Percentiles rank a stretch among this genome's conserved stretches.
phyloP scores from a whole-genome alignment of 768 basidiomycete species.

The Crassisporium funariophilum region DNA sequence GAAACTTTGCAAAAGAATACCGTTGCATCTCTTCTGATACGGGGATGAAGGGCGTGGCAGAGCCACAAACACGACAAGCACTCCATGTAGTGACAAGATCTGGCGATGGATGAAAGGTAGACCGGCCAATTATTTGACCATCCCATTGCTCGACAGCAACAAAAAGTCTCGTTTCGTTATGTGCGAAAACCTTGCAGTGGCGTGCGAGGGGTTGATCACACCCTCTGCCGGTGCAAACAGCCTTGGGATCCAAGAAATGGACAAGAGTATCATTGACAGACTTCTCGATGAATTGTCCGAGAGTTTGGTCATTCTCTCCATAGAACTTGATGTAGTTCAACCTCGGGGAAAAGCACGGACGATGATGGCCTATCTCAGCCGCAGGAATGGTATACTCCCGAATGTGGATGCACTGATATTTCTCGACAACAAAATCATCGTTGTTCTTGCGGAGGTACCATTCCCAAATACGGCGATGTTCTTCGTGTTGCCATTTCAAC shows the following conservation, averaged over 20 bases:
- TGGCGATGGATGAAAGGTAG: constrained; percentile 55
- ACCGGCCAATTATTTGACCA: constrained; percentile 66
- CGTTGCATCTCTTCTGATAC: constrained; percentile 90
- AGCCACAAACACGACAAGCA: constrained; percentile 77
- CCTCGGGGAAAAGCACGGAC: constrained; percentile 76
- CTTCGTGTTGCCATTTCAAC: constrained; percentile 80
- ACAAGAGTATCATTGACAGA: constrained; percentile 67
- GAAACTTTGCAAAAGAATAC: constrained; percentile 94
- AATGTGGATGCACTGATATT: constrained; percentile 87
- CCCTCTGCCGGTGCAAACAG: constrained; percentile 79
- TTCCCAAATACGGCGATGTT: constrained; percentile 90
- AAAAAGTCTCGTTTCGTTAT: constrained; percentile 80
- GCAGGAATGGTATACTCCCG: constrained; percentile 81
- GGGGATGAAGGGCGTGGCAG: constrained; percentile 83
- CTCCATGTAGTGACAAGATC: constrained; percentile 92
- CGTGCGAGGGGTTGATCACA: constrained; percentile 80
- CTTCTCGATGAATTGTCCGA: constrained; percentile 91
- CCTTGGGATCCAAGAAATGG: constrained; percentile 72
- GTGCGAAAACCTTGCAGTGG: constrained; percentile 90
- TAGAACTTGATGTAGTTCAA: constrained; percentile 85
- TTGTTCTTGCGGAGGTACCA: constrained; percentile 89
- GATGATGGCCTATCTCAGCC: constrained; percentile 64
- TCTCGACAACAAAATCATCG: constrained; percentile 88
- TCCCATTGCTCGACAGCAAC: constrained; percentile 91
- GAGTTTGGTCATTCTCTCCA: constrained; percentile 87